These are phyloP conservation scores for Saccharomyces mikatae DNA, from an alignment of 805 yeast species.

Conservation along the genomic window DNA sequence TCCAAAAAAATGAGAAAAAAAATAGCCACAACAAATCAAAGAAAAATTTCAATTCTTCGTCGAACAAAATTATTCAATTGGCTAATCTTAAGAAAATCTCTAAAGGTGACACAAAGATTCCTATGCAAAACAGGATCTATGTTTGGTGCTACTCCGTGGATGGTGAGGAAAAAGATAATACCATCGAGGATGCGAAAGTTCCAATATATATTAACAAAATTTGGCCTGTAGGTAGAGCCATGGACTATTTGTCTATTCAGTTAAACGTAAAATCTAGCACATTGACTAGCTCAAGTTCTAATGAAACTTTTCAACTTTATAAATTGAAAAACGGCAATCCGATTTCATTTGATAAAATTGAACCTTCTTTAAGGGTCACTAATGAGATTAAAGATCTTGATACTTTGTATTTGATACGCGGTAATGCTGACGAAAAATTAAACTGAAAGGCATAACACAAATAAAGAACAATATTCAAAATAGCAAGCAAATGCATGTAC, in stretches of 20 bases:
- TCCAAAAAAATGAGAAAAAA: constrained; percentile 9
- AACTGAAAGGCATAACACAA: background rate
- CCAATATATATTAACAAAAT: constrained; percentile 22
- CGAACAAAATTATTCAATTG: constrained; percentile 13
- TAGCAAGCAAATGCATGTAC: background rate
- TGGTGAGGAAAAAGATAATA: constrained; percentile 7
- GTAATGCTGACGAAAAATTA: constrained; percentile 5
- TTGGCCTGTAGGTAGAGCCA: constrained; percentile 29
- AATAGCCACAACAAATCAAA: background rate
- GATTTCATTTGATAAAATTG: constrained; percentile 1
- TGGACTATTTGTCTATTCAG: constrained; percentile 25
- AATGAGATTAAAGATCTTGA: constrained; percentile 16
- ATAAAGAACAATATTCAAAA: background rate
- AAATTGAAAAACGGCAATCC: constrained; percentile 5
- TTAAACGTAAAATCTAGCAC: constrained; percentile 21
- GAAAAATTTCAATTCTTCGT: background rate
- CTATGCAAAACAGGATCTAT: constrained; percentile 22
- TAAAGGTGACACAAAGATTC: constrained; percentile 23
- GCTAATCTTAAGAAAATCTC: constrained; percentile 18
- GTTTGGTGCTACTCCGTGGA: constrained; percentile 17
- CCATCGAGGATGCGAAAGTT: constrained; percentile 6
- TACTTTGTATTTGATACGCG: constrained; percentile 24
- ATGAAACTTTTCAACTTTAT: constrained; percentile 23
- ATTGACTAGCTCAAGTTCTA: constrained; percentile 1
- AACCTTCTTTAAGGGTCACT: constrained; percentile 16